Conservation (phyloP, 2,329 filamentous ascomycete genomes). For the Fusarium oligoseptatum region DNA sequence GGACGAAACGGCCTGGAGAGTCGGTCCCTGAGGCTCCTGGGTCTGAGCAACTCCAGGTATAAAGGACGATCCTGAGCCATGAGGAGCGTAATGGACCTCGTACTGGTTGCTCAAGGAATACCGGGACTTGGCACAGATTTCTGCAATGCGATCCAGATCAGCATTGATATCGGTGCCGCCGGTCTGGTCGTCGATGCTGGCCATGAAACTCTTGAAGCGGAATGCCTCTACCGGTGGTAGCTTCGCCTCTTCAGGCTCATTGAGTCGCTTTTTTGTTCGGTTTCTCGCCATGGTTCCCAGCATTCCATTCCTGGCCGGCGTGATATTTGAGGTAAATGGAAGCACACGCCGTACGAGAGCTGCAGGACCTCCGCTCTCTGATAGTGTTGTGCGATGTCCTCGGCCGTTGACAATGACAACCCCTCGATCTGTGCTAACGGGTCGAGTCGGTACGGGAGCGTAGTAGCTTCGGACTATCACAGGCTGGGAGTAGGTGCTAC, state of each 20-base stretch:
- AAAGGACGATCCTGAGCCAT: constrained; percentile 69
- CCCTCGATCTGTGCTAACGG: constrained; percentile 48
- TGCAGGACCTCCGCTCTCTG: constrained; percentile 47
- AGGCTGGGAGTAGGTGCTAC: constrained; percentile 73
- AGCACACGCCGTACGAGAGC: constrained; percentile 49
- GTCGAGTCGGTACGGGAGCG: constrained; percentile 56
- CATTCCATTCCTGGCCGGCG: constrained; percentile 55
- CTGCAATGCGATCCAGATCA: constrained; percentile 74
- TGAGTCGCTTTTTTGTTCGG: constrained; percentile 54
- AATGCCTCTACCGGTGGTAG: constrained; percentile 74
- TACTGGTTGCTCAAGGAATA: constrained; percentile 77
- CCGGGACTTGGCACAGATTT: constrained; percentile 74
- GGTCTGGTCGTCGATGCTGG: constrained; percentile 63
- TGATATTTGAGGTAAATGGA: constrained; percentile 50
- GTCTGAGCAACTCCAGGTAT: constrained; percentile 49
- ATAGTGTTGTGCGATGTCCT: constrained; percentile 43
- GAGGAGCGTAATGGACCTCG: constrained; percentile 73
- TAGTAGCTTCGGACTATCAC: constrained; percentile 75
- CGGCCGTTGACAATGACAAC: constrained; percentile 49
- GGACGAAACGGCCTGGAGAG: constrained; percentile 68
- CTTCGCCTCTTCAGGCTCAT: constrained; percentile 56
- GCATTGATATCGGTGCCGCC: constrained; percentile 63
- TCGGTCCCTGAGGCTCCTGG: constrained; percentile 61
- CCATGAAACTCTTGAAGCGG: constrained; percentile 74
- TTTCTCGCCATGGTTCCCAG: constrained; percentile 59